Evolutionary conservation across 2,329 filamentous ascomycete genomes (phyloP).

Genomic region (Claviceps digitariae): DNA sequence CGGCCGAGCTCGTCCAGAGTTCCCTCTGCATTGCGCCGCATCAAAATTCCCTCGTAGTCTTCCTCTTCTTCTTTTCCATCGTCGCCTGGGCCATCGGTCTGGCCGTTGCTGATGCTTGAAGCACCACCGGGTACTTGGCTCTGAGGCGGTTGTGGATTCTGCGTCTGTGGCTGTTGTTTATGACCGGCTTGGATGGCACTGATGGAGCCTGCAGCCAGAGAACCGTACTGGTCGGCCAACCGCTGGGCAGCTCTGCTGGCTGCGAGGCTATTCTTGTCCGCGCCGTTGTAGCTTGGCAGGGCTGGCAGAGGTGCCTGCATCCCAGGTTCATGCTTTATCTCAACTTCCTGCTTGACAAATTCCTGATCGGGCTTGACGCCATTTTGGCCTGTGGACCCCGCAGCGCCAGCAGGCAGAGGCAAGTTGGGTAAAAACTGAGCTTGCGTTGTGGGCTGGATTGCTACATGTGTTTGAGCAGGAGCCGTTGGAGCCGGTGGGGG

Average conservation of each 20-base stretch:
- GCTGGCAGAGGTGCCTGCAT: constrained; percentile 16
- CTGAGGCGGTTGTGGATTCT: constrained; percentile 15
- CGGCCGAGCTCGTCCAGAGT: constrained; percentile 42
- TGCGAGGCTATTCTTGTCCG: constrained; percentile 28
- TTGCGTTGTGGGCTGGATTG: constrained; percentile 13
- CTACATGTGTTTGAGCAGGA: constrained; percentile 11
- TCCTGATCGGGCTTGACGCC: constrained; percentile 30
- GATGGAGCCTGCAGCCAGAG: constrained; percentile 52
- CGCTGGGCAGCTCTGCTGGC: constrained; percentile 42
- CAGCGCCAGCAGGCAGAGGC: constrained; percentile 17
- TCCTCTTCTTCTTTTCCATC: constrained; percentile 29
- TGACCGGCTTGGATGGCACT: constrained; percentile 41
- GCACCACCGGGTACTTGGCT: constrained; percentile 11
- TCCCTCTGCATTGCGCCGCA: constrained; percentile 40
- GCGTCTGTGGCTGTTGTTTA: constrained; percentile 16
- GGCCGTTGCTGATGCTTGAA: constrained; percentile 24
- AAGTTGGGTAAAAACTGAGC: constrained; percentile 20
- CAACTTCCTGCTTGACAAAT: constrained; percentile 34
- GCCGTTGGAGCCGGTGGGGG: constrained; percentile 22
- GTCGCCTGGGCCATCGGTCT: constrained; percentile 61
- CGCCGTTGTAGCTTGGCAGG: constrained; percentile 20
- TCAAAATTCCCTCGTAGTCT: constrained; percentile 45
- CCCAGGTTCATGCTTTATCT: constrained; percentile 31
- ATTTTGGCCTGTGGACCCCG: constrained; percentile 18
- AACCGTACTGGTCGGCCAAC: constrained; percentile 46